A percentile compares a stretch with the other conserved stretches of the same genome.
Evolutionary conservation across 176 grass and related monocot genomes (phyloP).

Genomic region (Themeda triandra): DNA sequence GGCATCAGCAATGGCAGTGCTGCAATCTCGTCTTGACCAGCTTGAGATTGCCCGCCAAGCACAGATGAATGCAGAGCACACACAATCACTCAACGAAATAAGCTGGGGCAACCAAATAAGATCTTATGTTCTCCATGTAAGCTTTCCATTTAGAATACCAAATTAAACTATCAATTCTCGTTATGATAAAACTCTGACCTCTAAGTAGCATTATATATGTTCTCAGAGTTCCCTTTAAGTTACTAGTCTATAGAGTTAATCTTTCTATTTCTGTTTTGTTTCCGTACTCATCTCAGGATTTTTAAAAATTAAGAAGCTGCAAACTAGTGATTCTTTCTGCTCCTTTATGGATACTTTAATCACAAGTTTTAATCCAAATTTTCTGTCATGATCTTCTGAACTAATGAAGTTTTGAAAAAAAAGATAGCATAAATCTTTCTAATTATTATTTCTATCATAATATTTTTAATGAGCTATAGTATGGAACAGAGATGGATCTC

Average conservation of each 20-base stretch:
- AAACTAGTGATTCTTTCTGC: not conserved
- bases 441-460: not conserved
- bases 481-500: not conserved
- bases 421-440: not conserved
- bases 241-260: slow-evolving; percentile 12
- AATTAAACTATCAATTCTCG: not conserved
- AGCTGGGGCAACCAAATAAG: slow-evolving; percentile 99
- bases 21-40: slow-evolving; percentile 84
- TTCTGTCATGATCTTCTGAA: not conserved
- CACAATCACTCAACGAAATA: slow-evolving; percentile 83
- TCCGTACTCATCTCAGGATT: not conserved
- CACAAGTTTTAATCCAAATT: not conserved
- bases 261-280: not conserved
- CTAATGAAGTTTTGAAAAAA: not conserved
- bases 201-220: not conserved
- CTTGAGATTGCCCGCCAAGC: slow-evolving; percentile 97
- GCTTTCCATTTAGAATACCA: slow-evolving; percentile 19
- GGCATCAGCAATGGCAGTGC: slow-evolving; percentile 91
- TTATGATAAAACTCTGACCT: slow-evolving; percentile 11
- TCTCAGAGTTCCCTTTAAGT: not conserved
- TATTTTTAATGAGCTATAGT: not conserved
- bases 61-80: slow-evolving; percentile 91
- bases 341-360: not conserved
- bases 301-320: slow-evolving; percentile 6
- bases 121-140: slow-evolving; percentile 93